These are phyloP conservation scores for Paecilomyces sp. DNA, from an alignment of 2,329 filamentous ascomycete species.

Conservation along the genomic window DNA sequence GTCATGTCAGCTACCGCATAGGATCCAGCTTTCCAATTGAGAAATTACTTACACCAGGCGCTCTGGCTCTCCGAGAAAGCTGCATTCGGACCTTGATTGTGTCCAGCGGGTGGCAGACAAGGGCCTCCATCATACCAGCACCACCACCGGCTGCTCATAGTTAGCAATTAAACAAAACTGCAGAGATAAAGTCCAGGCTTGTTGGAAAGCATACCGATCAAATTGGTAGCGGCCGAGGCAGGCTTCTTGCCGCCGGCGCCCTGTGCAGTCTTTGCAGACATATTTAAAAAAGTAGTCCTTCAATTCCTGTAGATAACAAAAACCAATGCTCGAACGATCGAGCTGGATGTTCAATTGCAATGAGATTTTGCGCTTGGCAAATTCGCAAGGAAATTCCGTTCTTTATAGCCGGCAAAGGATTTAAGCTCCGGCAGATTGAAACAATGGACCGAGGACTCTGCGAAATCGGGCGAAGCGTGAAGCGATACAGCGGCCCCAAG, in stretches of 20 bases:
- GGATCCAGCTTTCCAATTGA: neutral
- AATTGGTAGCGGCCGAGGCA: conserved; percentile 78
- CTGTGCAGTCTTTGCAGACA: conserved; percentile 55
- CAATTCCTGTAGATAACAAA: neutral
- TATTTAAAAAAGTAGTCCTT: conserved; percentile 23
- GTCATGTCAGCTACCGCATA: neutral
- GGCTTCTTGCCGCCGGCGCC: conserved; percentile 63
- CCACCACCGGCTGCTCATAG: conserved; percentile 70
- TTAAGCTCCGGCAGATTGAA: neutral
- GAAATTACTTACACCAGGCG: conserved; percentile 59
- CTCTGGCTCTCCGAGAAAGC: conserved; percentile 76
- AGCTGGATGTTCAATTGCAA: neutral
- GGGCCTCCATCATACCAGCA: conserved; percentile 98
- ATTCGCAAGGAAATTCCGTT: neutral
- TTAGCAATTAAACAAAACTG: conserved; percentile 13
- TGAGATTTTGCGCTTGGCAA: neutral
- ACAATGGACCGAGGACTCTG: neutral
- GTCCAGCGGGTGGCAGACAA: conserved; percentile 88
- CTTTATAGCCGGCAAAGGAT: neutral
- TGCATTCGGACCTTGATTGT: conserved; percentile 99
- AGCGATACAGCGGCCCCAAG: neutral
- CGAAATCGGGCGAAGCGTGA: neutral
- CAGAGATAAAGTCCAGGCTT: conserved; percentile 1
- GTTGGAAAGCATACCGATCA: conserved; percentile 62
- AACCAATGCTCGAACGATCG: neutral